A percentile compares a stretch with the other conserved stretches of the same genome.
Conservation (phyloP, 495 filamentous ascomycete species). For the Neurospora sublineolata region DNA sequence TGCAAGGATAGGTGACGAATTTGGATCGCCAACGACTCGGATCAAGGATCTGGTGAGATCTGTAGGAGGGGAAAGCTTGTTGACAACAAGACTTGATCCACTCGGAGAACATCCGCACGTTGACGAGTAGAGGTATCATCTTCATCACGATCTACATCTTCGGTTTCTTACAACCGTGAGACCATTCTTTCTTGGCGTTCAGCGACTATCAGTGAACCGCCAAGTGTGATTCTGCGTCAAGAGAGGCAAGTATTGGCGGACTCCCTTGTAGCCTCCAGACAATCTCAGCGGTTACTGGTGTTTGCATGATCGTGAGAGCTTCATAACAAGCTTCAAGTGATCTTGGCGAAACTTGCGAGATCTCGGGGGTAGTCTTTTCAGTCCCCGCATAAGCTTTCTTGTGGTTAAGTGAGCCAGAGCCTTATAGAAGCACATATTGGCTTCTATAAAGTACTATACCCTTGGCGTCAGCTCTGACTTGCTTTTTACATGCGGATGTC, state of each 20-base stretch:
- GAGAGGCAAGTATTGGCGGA: background rate
- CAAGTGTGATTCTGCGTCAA: background rate
- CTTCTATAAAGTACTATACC: background rate
- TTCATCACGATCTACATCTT: background rate
- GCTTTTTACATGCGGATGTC: background rate
- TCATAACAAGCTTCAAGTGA: background rate
- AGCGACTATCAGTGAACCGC: background rate
- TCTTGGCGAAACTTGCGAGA: background rate
- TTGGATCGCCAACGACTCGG: background rate
- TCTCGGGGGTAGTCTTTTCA: background rate
- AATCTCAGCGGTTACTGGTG: background rate
- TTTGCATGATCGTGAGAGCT: background rate
- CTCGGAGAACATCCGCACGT: background rate
- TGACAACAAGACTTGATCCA: background rate
- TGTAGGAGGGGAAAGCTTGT: background rate
- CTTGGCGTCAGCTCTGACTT: background rate
- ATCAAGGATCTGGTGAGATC: background rate
- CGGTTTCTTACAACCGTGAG: background rate
- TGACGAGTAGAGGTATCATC: background rate
- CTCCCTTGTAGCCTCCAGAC: background rate
- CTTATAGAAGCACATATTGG: background rate
- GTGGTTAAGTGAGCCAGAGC: background rate
- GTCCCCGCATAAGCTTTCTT: background rate
- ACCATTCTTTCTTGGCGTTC: background rate
- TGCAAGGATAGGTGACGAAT: slow-evolving; percentile 3